A percentile compares a stretch with the other conserved stretches of the same genome.
phyloP scores from a whole-genome alignment of 176 grass and related monocot genomes.

The Poa annua region DNA sequence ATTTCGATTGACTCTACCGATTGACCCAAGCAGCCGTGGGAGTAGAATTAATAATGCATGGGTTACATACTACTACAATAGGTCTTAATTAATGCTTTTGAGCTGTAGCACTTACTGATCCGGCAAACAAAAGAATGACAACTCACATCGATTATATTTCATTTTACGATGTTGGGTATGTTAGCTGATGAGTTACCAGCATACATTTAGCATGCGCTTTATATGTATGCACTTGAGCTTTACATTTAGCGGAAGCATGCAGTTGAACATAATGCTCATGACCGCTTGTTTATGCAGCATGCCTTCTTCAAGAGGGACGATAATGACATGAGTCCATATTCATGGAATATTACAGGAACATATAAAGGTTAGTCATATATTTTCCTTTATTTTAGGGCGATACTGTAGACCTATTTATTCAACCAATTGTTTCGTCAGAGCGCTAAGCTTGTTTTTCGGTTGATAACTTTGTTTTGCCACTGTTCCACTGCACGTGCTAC shows the following conservation, averaged over 20 bases:
- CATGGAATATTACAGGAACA: slow-evolving; percentile 92
- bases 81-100: not conserved
- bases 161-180: not conserved
- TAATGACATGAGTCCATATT: slow-evolving; percentile 74
- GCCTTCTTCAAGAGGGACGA: slow-evolving; percentile 83
- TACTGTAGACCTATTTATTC: not conserved
- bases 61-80: not conserved
- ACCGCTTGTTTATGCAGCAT: slow-evolving; percentile 51
- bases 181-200: not conserved
- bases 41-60: not conserved
- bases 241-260: not conserved
- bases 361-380: slow-evolving; percentile 65
- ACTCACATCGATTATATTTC: not conserved
- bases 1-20: not conserved
- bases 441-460: not conserved
- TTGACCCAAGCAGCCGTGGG: not conserved
- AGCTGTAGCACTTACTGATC: not conserved
- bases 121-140: not conserved
- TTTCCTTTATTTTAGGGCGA: not conserved
- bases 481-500: not conserved
- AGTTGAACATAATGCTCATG: slow-evolving; percentile 10
- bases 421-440: not conserved
- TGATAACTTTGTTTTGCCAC: slow-evolving; percentile 14
- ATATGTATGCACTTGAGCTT: not conserved
- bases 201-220: not conserved